Evolutionary conservation across 345 rosid genomes (phyloP).

Genomic region (Dovyalis caffra): DNA sequence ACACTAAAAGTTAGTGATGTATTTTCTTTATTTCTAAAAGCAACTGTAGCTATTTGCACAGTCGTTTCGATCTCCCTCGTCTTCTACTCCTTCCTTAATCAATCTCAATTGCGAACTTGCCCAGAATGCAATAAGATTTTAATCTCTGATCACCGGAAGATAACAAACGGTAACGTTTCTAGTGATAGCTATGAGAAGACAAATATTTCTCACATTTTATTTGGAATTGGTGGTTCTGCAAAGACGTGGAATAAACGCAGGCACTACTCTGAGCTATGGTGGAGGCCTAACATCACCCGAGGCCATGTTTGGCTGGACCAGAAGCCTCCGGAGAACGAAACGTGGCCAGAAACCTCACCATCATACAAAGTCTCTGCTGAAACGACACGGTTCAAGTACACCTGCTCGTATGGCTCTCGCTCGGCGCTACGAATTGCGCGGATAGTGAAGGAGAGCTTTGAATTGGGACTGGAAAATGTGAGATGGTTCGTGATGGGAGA

Average conservation of each 20-base stretch:
- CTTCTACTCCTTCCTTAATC: constrained; percentile 39
- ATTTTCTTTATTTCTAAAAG: constrained; percentile 37
- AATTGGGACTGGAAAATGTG: constrained; percentile 59
- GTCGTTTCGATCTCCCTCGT: constrained; percentile 47
- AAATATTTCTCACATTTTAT: constrained; percentile 57
- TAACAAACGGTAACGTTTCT: background rate
- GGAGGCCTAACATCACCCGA: constrained; percentile 64
- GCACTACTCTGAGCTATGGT: constrained; percentile 68
- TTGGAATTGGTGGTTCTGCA: constrained; percentile 84
- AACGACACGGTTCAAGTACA: constrained; percentile 65
- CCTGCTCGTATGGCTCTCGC: constrained; percentile 65
- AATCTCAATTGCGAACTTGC: constrained; percentile 16
- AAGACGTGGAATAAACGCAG: constrained; percentile 71
- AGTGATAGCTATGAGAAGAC: constrained; percentile 23
- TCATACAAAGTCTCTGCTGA: constrained; percentile 60
- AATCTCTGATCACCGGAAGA: constrained; percentile 19
- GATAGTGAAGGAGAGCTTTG: constrained; percentile 78
- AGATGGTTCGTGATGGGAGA: constrained; percentile 97
- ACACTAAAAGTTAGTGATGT: constrained; percentile 30
- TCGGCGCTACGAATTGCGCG: constrained; percentile 76
- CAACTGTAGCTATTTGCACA: constrained; percentile 39
- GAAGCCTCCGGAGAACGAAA: constrained; percentile 36
- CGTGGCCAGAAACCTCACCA: constrained; percentile 56
- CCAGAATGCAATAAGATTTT: constrained; percentile 21
- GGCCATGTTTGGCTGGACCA: constrained; percentile 88